Percentiles rank a stretch among this genome's conserved stretches.
Evolutionary conservation across 2,329 filamentous ascomycete genomes (phyloP).

Genomic region (Purpureocillium lavendulum): DNA sequence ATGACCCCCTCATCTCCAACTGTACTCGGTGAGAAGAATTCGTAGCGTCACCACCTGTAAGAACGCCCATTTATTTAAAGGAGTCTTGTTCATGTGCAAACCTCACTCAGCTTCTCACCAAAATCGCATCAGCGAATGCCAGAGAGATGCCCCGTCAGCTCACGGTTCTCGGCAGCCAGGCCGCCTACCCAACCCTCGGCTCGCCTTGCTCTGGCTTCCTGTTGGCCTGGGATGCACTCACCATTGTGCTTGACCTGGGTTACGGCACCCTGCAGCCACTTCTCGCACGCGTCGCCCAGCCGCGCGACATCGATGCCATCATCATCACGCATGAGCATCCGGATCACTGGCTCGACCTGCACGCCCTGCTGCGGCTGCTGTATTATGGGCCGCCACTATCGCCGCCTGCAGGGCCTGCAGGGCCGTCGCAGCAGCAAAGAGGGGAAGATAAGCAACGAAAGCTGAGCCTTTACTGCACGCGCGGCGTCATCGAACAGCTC

Average conservation of each 20-base stretch:
- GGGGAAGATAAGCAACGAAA: background rate
- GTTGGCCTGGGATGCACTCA: background rate
- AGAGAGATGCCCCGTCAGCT: background rate
- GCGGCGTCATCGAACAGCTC: background rate
- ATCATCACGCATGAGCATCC: conserved; percentile 1
- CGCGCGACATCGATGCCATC: background rate
- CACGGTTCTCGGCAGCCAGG: background rate
- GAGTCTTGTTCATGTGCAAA: no score
- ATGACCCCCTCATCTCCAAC: no score
- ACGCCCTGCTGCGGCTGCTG: conserved; percentile 1
- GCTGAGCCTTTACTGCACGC: background rate
- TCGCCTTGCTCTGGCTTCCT: conserved; percentile 1
- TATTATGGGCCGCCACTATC: background rate
- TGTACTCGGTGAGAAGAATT: no score
- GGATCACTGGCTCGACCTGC: conserved; percentile 2
- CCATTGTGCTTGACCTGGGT: conserved; percentile 1
- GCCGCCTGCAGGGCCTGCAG: no score
- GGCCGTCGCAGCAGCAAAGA: no score
- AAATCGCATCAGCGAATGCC: no score
- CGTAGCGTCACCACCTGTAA: no score
- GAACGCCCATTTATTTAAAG: no score
- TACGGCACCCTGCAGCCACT: conserved; percentile 1
- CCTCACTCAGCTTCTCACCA: no score
- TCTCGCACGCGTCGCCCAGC: background rate
- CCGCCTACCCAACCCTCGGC: background rate